Evolutionary conservation across 305 asterid genomes (phyloP).

Genomic region (Nicotiana rustica): DNA sequence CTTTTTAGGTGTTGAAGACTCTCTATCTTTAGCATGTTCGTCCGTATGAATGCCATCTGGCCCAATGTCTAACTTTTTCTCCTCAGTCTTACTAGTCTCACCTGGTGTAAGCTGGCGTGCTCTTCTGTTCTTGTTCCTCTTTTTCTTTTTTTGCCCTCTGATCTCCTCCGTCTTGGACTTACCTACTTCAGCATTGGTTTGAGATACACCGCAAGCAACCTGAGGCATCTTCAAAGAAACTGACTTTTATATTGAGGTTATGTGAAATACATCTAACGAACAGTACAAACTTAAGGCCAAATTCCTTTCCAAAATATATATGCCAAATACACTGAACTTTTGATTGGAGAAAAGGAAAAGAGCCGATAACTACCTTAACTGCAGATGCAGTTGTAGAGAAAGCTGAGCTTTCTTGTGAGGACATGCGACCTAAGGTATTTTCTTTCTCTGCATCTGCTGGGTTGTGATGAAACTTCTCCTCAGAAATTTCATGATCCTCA

Average conservation of each 20-base stretch:
- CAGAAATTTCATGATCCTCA: background rate
- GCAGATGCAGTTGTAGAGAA: background rate
- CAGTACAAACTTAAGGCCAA: background rate
- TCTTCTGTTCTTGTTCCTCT: conserved; percentile 3
- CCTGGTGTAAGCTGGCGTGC: background rate
- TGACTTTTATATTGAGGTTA: background rate
- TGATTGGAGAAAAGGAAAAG: background rate
- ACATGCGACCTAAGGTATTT: background rate
- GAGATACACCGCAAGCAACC: background rate
- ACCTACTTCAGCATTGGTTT: background rate
- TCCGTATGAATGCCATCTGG: background rate
- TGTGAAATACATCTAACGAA: background rate
- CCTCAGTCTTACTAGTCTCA: background rate
- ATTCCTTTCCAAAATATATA: background rate
- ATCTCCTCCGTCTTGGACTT: background rate
- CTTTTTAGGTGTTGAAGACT: background rate
- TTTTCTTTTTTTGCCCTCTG: background rate
- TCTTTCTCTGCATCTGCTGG: background rate
- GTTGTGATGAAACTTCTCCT: background rate
- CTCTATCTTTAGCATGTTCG: background rate
- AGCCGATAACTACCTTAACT: background rate
- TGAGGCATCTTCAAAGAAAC: background rate
- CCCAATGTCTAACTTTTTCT: background rate
- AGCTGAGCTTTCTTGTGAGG: conserved; percentile 11
- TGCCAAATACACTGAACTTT: background rate